Evolutionary conservation across 1,284 basidiomycete species (phyloP), one percentile per base, ranked within the genome.

Genomic region (Tausonia pullulans): DNA sequence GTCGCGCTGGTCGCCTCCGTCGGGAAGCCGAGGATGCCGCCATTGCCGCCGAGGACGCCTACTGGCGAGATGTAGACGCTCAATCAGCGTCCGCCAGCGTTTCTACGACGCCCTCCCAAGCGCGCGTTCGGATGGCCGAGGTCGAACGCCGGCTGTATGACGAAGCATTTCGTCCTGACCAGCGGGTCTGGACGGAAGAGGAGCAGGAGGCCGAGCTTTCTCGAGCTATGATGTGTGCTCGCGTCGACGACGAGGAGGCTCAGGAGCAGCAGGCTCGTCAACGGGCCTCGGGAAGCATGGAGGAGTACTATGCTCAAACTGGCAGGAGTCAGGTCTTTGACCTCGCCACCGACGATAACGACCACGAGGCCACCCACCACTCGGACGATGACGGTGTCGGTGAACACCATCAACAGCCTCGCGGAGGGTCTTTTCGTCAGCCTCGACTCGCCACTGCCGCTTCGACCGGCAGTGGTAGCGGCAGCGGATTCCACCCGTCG

Each of bases 1-100:
- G 73, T 39, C 60, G 72, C n/a, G 72, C 71, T 4, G 58, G 69
- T 40, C 48, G 40, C 49, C 46, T 41, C 9, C 58, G 60, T 48
- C 41, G 55, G 41, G 55, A 57, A 43, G 14, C 45, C 41, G 55
- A 57, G 14, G 54, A 56, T 41, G 55, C 43, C 55, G 55, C 43
- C 13, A 14, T 2, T n/a, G 43, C 43, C 55, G 55, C 9, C 40
- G 39, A n/a, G 5, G 10, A 13, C n/a, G n/a, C 7, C 5, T 3
- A 53, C 27, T 27, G 27, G 27, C 27, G 27, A 27, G 27, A 27
- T 27, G 27, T 27, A 27, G 27, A 27, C 27, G 27, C 27, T 27
- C 27, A 27, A 27, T n/a, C 59, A 58, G 40, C 27, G 27, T 27
- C 27, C 27, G 27, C 27, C 27, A 27, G 27, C 27, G 27, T 27